phyloP scores from a whole-genome alignment of 129 eudicot species.

The Calendula officinalis region DNA sequence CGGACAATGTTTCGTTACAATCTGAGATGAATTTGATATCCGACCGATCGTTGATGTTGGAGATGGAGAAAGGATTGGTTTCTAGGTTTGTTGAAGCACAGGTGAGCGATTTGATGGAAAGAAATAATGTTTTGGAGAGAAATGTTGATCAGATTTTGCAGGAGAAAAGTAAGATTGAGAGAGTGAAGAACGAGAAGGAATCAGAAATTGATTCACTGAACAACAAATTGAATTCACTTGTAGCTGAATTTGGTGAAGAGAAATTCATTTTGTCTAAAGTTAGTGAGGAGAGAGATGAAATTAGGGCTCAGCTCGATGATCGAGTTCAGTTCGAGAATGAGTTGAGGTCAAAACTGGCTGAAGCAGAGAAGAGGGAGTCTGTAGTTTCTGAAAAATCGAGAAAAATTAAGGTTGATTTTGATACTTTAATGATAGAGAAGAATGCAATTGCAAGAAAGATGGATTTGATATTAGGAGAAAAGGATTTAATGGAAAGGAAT shows the following conservation, averaged over 20 bases:
- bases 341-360: slow-evolving; percentile 33
- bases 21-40: slow-evolving; percentile 42
- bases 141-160: slow-evolving; percentile 30
- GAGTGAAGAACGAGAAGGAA: slow-evolving; percentile 30
- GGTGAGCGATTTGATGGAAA: slow-evolving; percentile 24
- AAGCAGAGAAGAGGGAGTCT: slow-evolving; percentile 34
- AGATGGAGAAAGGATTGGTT: slow-evolving; percentile 45
- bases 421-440: slow-evolving; percentile 33
- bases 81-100: slow-evolving; percentile 30
- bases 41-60: slow-evolving; percentile 38
- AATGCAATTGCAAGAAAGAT: slow-evolving; percentile 33
- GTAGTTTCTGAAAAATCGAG: neutral
- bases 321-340: slow-evolving; percentile 25
- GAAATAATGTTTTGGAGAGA: slow-evolving; percentile 32
- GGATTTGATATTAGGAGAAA: slow-evolving; percentile 33
- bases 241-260: slow-evolving; percentile 43
- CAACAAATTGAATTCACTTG: slow-evolving; percentile 29
- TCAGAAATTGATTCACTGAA: slow-evolving; percentile 37
- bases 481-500: slow-evolving; percentile 26
- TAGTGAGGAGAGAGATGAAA: slow-evolving; percentile 48
- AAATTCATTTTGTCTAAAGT: slow-evolving; percentile 29
- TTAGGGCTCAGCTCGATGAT: slow-evolving; percentile 33
- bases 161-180: slow-evolving; percentile 27
- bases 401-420: slow-evolving; percentile 36
- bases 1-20: slow-evolving; percentile 37